A percentile compares a stretch with the other conserved stretches of the same genome.
phyloP scores from a whole-genome alignment of 176 grass and related monocot genomes.

The Carex cristatella region DNA sequence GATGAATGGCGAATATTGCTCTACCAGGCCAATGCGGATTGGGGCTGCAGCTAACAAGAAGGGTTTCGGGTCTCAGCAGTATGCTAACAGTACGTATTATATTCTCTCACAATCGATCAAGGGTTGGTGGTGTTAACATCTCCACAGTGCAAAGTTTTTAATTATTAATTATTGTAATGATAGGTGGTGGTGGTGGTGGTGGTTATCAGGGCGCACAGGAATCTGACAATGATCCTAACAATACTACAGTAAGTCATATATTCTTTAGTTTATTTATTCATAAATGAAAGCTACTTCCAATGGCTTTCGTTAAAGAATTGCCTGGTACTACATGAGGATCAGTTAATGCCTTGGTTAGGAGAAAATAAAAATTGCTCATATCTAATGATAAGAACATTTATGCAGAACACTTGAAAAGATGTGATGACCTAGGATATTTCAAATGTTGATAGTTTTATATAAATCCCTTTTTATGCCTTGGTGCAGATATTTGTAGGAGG shows the following conservation, averaged over 20 bases:
- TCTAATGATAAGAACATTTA: background rate
- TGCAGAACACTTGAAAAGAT: background rate
- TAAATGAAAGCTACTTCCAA: background rate
- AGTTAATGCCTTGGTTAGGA: background rate
- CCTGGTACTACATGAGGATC: background rate
- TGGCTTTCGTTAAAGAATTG: background rate
- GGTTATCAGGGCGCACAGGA: conserved; percentile 47
- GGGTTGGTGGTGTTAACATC: background rate
- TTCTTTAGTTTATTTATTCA: background rate
- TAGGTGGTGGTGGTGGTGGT: conserved; percentile 28
- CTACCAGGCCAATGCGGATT: conserved; percentile 75
- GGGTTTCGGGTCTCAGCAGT: conserved; percentile 49
- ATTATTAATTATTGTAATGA: conserved; percentile 25
- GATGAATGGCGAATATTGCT: conserved; percentile 74
- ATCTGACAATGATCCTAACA: conserved; percentile 64
- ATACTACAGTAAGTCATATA: conserved; percentile 72
- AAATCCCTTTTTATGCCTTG: conserved; percentile 19
- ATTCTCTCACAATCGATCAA: background rate
- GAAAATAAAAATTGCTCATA: background rate
- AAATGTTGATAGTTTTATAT: conserved; percentile 30
- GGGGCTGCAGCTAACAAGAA: conserved; percentile 79
- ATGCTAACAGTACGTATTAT: conserved; percentile 19
- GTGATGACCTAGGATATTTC: background rate
- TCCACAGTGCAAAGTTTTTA: background rate
- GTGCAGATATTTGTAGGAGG: conserved; percentile 92